These are phyloP conservation scores for Quercus alba DNA, from an alignment of 306 rosid species.

Conservation along the genomic window DNA sequence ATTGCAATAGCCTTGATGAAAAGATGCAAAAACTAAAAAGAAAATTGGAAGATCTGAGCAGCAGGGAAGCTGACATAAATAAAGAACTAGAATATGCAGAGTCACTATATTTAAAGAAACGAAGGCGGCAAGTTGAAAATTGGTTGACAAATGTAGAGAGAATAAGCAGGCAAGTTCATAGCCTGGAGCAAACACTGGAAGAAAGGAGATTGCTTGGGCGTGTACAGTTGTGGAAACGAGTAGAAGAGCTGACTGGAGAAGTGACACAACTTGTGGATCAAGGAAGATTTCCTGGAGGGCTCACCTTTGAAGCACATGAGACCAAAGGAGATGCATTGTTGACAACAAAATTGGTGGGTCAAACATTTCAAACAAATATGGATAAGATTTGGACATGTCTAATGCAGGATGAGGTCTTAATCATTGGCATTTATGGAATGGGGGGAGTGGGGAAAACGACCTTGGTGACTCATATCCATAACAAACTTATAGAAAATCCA, in stretches of 20 bases:
- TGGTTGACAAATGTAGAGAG: constrained; percentile 24
- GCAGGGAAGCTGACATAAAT: constrained; percentile 27
- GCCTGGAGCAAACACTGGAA: constrained; percentile 4
- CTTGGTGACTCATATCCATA: constrained; percentile 12
- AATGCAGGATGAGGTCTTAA: not conserved
- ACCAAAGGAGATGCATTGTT: too few relatives aligned
- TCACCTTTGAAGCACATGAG: too few relatives aligned
- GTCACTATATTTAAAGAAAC: constrained; percentile 17
- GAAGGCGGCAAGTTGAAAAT: constrained; percentile 19
- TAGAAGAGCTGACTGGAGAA: too few relatives aligned
- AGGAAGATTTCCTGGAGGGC: too few relatives aligned
- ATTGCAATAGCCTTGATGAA: not conserved
- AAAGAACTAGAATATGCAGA: constrained; percentile 26
- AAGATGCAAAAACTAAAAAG: constrained; percentile 22
- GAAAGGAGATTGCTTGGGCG: constrained; percentile 8
- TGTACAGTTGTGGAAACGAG: not conserved
- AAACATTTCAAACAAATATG: constrained; percentile 7
- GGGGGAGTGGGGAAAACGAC: constrained; percentile 40
- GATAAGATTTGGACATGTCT: constrained; percentile 5
- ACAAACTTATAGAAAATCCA: constrained; percentile 2
- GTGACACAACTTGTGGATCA: too few relatives aligned
- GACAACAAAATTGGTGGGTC: too few relatives aligned
- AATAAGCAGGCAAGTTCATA: constrained; percentile 17
- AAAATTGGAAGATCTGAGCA: constrained; percentile 23
- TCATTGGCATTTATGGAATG: constrained; percentile 27